Evolutionary conservation across 129 eudicot genomes (phyloP).

Genomic region (Apium graveolens): DNA sequence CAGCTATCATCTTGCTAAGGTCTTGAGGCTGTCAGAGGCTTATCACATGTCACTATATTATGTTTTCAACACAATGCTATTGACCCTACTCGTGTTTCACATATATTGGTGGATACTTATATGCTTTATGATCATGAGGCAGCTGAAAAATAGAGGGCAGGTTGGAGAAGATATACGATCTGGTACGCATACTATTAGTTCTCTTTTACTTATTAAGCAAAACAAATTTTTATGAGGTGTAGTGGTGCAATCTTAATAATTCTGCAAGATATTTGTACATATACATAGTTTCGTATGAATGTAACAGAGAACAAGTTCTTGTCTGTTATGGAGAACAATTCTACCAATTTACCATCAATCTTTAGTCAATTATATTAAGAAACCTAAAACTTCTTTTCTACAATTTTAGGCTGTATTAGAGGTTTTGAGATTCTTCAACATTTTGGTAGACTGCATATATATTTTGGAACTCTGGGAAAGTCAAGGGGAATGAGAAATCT

Average conservation of each 20-base stretch:
- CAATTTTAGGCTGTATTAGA: not conserved
- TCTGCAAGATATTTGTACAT: not conserved
- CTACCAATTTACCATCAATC: not conserved
- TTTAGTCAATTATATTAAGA: not conserved
- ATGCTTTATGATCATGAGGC: constrained; percentile 75
- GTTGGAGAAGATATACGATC: constrained; percentile 93
- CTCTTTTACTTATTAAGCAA: not conserved
- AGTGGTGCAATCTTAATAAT: not conserved
- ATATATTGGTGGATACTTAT: constrained; percentile 97
- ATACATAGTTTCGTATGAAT: not conserved
- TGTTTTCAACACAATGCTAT: constrained; percentile 67
- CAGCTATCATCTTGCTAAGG: constrained; percentile 48
- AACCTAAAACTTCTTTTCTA: not conserved
- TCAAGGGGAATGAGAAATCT: not conserved
- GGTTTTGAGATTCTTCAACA: not conserved
- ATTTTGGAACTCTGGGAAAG: not conserved
- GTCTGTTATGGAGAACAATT: not conserved
- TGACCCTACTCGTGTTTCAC: constrained; percentile 79
- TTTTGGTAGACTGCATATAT: not conserved
- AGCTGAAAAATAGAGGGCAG: constrained; percentile 77
- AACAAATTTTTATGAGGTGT: not conserved
- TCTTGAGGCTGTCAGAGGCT: constrained; percentile 48
- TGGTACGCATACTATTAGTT: constrained; percentile 32
- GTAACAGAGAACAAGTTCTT: not conserved
- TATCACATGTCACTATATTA: constrained; percentile 51